Evolutionary conservation across 164 flowering plant species (phyloP).

Genomic region (Dillenia suffruticosa): DNA sequence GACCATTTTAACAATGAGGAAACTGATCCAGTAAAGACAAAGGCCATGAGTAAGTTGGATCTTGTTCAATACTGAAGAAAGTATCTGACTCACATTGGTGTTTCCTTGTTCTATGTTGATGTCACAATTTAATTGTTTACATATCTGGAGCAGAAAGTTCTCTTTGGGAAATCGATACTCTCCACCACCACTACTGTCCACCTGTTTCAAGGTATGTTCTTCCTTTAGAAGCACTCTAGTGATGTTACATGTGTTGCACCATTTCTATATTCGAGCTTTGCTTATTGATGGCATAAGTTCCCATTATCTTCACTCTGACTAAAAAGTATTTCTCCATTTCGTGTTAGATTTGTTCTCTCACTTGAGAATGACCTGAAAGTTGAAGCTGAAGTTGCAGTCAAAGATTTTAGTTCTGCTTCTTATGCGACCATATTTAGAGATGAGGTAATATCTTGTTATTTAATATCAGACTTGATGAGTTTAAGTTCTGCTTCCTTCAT

Average conservation of each 20-base stretch:
- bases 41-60: constrained; percentile 71
- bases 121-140: background rate
- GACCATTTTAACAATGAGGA: constrained; percentile 72
- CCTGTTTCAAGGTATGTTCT: constrained; percentile 76
- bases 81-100: too few relatives aligned
- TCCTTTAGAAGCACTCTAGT: too few relatives aligned
- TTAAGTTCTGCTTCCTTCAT: too few relatives aligned
- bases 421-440: constrained; percentile 78
- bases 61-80: background rate
- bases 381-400: constrained; percentile 60
- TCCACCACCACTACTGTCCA: constrained; percentile 90
- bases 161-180: constrained; percentile 92
- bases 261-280: too few relatives aligned
- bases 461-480: background rate
- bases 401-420: constrained; percentile 87
- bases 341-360: constrained; percentile 63
- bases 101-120: constrained; percentile 1
- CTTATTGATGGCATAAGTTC: too few relatives aligned
- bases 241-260: too few relatives aligned
- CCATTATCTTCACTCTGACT: too few relatives aligned
- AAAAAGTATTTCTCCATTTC: background rate
- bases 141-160: constrained; percentile 65
- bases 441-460: constrained; percentile 50
- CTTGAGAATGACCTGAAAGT: constrained; percentile 87
- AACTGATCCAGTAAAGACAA: constrained; percentile 59